These are phyloP conservation scores for Favolaschia claudopus DNA, from an alignment of 768 basidiomycete genomes.

Conservation along the genomic window DNA sequence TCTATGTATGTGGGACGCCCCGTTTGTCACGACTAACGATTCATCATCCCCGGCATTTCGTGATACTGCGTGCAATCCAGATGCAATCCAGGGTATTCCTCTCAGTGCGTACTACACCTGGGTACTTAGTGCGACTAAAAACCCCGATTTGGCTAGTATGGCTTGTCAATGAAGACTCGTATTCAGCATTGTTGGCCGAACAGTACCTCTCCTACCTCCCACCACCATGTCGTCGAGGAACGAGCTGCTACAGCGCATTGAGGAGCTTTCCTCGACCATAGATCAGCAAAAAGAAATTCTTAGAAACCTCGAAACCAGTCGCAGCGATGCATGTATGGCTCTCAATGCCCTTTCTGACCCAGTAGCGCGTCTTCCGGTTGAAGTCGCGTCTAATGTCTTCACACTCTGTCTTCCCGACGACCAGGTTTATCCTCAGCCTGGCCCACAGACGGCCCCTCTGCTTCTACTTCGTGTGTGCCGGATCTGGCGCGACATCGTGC, in stretches of 20 bases:
- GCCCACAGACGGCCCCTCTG: neutral
- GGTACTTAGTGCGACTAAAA: too few species aligned
- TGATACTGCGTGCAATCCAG: too few species aligned
- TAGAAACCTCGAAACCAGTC: neutral
- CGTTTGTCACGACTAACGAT: too few species aligned
- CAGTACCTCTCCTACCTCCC: too few species aligned
- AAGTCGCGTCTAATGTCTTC: constrained; percentile 2
- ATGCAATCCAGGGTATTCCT: too few species aligned
- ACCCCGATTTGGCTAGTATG: too few species aligned
- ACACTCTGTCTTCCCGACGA: neutral
- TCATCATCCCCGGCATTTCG: too few species aligned
- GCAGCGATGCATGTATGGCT: neutral
- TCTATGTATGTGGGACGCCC: too few species aligned
- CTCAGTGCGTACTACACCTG: too few species aligned
- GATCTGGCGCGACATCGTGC: neutral
- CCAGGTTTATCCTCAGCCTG: neutral
- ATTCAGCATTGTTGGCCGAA: neutral
- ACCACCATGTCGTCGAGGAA: too few species aligned
- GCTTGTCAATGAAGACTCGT: too few species aligned
- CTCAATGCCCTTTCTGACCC: neutral
- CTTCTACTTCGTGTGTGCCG: neutral
- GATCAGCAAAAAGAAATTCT: neutral
- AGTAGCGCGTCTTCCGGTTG: neutral
- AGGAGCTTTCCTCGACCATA: neutral
- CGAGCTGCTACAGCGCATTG: too few species aligned